These are phyloP conservation scores for Pichia heedii DNA, from an alignment of 805 yeast genomes.

Conservation along the genomic window DNA sequence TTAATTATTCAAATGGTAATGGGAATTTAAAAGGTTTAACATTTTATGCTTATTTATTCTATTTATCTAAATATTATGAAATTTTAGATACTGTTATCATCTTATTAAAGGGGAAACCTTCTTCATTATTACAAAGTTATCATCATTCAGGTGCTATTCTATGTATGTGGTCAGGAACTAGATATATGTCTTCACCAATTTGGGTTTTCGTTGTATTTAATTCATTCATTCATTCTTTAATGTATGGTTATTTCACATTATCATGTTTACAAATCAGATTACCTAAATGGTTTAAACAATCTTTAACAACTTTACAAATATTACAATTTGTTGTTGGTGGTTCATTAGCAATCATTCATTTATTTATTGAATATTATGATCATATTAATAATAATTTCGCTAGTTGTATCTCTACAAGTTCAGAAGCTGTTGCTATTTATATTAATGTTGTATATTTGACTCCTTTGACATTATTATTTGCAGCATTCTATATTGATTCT, in stretches of 20 bases:
- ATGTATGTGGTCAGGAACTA: slow-evolving; percentile 73
- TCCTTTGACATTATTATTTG: slow-evolving; percentile 59
- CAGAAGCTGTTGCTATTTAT: slow-evolving; percentile 52
- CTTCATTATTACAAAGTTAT: slow-evolving; percentile 60
- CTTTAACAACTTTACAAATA: slow-evolving; percentile 59
- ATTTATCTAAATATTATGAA: slow-evolving; percentile 63
- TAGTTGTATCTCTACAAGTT: slow-evolving; percentile 47
- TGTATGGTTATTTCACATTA: slow-evolving; percentile 63
- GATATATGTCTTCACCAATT: slow-evolving; percentile 64
- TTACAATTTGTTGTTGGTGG: slow-evolving; percentile 64
- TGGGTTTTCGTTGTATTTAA: slow-evolving; percentile 77
- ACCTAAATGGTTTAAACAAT: slow-evolving; percentile 47
- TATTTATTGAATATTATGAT: slow-evolving; percentile 53
- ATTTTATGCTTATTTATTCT: slow-evolving; percentile 57
- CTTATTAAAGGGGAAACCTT: slow-evolving; percentile 56
- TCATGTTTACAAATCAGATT: slow-evolving; percentile 50
- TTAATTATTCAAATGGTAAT: slow-evolving; percentile 18
- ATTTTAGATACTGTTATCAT: slow-evolving; percentile 61
- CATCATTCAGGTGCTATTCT: slow-evolving; percentile 77
- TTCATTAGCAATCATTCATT: slow-evolving; percentile 52
- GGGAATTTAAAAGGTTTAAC: slow-evolving; percentile 36
- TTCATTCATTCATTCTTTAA: slow-evolving; percentile 67
- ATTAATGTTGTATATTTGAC: slow-evolving; percentile 57
- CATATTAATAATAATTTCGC: slow-evolving; percentile 31
- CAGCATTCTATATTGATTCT: slow-evolving; percentile 54